phyloP scores from a whole-genome alignment of 164 flowering plant species.

The Litsea cubeba region DNA sequence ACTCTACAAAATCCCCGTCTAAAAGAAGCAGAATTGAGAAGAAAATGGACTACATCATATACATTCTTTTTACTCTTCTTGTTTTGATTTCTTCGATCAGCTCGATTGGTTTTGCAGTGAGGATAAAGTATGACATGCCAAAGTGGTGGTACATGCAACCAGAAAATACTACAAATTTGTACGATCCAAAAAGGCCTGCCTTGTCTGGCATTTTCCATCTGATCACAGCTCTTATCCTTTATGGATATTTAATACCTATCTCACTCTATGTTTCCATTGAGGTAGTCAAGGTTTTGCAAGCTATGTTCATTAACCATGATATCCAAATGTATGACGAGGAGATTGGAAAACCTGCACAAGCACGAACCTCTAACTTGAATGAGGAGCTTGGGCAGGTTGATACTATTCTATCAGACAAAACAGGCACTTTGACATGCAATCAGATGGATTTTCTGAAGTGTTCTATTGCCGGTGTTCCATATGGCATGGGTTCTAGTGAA shows the following conservation, averaged over 20 bases:
- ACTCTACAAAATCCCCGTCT: slow-evolving; percentile 72
- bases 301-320: slow-evolving; percentile 69
- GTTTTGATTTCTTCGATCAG: slow-evolving; percentile 58
- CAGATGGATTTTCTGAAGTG: slow-evolving; percentile 97
- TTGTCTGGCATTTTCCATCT: slow-evolving; percentile 61
- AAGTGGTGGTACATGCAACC: slow-evolving; percentile 81
- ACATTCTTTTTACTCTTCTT: slow-evolving; percentile 49
- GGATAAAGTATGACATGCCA: slow-evolving; percentile 40
- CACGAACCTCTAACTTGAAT: slow-evolving; percentile 83
- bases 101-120: slow-evolving; percentile 60
- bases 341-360: slow-evolving; percentile 59
- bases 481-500: slow-evolving; percentile 77
- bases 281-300: slow-evolving; percentile 83
- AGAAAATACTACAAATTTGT: slow-evolving; percentile 40
- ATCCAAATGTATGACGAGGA: slow-evolving; percentile 74
- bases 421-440: slow-evolving; percentile 90
- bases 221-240: slow-evolving; percentile 70
- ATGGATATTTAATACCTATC: slow-evolving; percentile 74
- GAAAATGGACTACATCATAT: slow-evolving; percentile 63
- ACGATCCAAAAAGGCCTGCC: slow-evolving; percentile 43
- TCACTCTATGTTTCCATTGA: slow-evolving; percentile 83
- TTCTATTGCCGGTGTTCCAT: slow-evolving; percentile 82
- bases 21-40: slow-evolving; percentile 77
- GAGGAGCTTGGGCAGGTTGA: slow-evolving; percentile 92
- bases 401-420: slow-evolving; percentile 84